These are phyloP conservation scores for Amanita exitialis DNA, from an alignment of 768 basidiomycete species.

Conservation along the genomic window DNA sequence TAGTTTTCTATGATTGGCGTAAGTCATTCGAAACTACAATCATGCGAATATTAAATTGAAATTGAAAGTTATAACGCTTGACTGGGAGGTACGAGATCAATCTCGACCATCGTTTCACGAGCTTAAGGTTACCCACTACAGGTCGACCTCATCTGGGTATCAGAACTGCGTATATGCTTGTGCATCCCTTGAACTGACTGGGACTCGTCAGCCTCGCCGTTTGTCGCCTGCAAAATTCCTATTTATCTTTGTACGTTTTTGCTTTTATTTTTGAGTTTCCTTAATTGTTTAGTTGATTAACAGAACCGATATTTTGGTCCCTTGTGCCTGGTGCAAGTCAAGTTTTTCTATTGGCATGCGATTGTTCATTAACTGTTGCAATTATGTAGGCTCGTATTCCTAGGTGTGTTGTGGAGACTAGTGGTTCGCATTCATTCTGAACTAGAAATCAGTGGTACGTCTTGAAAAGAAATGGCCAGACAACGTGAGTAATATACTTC, in stretches of 20 bases:
- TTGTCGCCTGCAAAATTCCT: slow-evolving; percentile 15
- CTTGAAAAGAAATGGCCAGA: neutral
- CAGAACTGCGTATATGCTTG: neutral
- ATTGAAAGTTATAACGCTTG: slow-evolving; percentile 18
- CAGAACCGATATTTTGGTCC: slow-evolving; percentile 22
- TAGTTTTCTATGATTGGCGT: slow-evolving; percentile 17
- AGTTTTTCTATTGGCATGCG: neutral
- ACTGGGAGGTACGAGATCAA: slow-evolving; percentile 13
- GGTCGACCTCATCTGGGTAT: slow-evolving; percentile 20
- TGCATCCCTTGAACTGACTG: neutral
- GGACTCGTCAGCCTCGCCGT: slow-evolving; percentile 12
- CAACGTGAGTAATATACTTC: neutral
- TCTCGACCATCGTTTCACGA: neutral
- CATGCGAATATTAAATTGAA: neutral
- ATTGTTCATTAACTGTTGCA: neutral
- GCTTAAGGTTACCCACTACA: slow-evolving; percentile 2
- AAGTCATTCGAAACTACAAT: slow-evolving; percentile 1
- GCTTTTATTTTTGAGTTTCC: neutral
- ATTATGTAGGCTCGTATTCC: neutral
- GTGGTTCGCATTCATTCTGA: neutral
- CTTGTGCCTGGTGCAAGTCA: slow-evolving; percentile 15
- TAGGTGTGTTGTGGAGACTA: neutral
- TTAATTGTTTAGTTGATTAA: neutral
- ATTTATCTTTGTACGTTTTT: slow-evolving; percentile 15
- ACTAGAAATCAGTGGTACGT: neutral